Conservation (phyloP, 177 flowering plant genomes). For the Vitis hybrid region DNA sequence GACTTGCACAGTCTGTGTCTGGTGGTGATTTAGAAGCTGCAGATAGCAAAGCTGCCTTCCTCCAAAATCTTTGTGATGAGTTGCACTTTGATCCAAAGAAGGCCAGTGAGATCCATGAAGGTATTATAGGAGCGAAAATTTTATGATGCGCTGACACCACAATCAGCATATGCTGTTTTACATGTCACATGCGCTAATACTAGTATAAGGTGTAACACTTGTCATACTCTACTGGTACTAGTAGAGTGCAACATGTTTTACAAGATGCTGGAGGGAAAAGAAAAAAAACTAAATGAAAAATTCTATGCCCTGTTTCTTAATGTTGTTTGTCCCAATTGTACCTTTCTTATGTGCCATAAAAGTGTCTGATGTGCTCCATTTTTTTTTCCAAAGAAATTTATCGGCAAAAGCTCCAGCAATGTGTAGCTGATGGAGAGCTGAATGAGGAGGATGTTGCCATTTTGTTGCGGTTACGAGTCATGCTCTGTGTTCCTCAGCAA, state of each 20-base stretch:
- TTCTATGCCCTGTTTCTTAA: neutral
- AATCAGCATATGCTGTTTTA: no score
- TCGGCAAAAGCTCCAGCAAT: slow-evolving; percentile 86
- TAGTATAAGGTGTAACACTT: neutral
- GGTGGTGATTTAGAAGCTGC: slow-evolving; percentile 77
- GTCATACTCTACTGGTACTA: neutral
- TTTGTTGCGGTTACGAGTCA: slow-evolving; percentile 69
- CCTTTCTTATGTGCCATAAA: neutral
- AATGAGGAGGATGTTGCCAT: slow-evolving; percentile 74
- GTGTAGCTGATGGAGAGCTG: slow-evolving; percentile 77
- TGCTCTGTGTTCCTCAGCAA: slow-evolving; percentile 93
- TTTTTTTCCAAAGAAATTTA: slow-evolving; percentile 63
- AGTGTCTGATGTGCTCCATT: slow-evolving; percentile 4
- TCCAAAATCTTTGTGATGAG: slow-evolving; percentile 91
- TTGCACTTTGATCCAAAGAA: slow-evolving; percentile 82
- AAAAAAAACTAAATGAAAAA: neutral
- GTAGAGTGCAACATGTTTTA: neutral
- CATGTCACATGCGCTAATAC: no score
- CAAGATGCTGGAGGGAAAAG: neutral
- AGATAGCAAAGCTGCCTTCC: slow-evolving; percentile 90
- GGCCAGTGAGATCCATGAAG: slow-evolving; percentile 93
- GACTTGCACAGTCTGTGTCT: slow-evolving; percentile 71
- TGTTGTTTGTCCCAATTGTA: neutral
- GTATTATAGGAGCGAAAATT: slow-evolving; percentile 31
- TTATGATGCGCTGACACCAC: neutral